Evolutionary conservation across 176 grass and related monocot species (phyloP).

Genomic region (Triticum turgidum): DNA sequence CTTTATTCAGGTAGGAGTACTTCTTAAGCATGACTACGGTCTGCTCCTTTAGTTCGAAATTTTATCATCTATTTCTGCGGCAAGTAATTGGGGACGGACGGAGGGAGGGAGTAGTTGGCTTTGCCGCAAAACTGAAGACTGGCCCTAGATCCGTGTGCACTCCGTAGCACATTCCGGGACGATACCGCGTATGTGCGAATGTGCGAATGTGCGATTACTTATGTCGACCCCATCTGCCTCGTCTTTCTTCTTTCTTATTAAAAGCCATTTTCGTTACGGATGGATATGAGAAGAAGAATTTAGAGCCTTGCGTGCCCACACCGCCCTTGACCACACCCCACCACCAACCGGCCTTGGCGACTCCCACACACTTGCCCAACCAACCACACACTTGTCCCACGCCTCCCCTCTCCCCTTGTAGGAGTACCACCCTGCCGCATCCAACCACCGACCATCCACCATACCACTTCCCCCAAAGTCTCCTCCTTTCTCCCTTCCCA

Average conservation of each 20-base stretch:
- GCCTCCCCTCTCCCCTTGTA: background rate
- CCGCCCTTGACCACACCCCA: constrained; percentile 34
- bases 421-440: background rate
- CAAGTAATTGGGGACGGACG: too few species aligned
- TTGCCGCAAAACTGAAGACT: too few species aligned
- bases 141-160: too few species aligned
- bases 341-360: constrained; percentile 11
- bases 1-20: too few species aligned
- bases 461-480: background rate
- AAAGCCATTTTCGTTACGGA: background rate
- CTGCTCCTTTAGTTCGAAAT: too few species aligned
- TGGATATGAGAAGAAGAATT: background rate
- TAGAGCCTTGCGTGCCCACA: constrained; percentile 33
- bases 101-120: too few species aligned
- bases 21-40: too few species aligned
- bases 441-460: constrained; percentile 27
- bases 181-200: too few species aligned
- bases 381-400: constrained; percentile 15
- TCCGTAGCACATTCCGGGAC: too few species aligned
- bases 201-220: background rate
- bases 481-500: background rate
- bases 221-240: background rate
- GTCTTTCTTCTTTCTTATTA: background rate
- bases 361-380: constrained; percentile 42
- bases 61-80: too few species aligned